Conservation (phyloP, 495 filamentous ascomycete genomes). For the Mytilinidion resinicola region DNA sequence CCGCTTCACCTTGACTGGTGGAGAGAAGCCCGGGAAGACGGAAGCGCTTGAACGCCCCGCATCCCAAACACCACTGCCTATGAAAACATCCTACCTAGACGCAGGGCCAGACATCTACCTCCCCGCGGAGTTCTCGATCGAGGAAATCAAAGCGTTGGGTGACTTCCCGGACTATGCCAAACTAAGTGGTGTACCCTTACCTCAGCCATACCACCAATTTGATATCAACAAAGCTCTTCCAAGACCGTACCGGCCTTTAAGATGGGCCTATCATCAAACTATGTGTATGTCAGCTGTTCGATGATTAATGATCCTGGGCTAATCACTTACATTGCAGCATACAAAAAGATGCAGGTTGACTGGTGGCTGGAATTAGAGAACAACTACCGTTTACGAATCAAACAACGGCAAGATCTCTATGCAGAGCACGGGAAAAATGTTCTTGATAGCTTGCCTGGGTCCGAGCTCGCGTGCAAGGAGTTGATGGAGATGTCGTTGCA, state of each 20-base stretch:
- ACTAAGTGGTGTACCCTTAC: constrained; percentile 73
- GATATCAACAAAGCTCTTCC: constrained; percentile 36
- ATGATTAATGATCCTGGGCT: constrained; percentile 7
- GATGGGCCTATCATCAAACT: constrained; percentile 87
- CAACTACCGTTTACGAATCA: constrained; percentile 62
- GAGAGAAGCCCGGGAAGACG: background rate
- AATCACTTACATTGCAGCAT: constrained; percentile 46
- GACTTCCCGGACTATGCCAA: constrained; percentile 78
- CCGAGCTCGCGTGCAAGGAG: constrained; percentile 78
- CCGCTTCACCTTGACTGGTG: constrained; percentile 40
- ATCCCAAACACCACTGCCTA: constrained; percentile 8
- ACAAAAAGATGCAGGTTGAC: constrained; percentile 73
- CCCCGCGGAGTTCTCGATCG: constrained; percentile 55
- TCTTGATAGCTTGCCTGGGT: constrained; percentile 66
- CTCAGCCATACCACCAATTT: constrained; percentile 58
- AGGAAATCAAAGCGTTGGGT: constrained; percentile 67
- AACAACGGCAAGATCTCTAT: constrained; percentile 66
- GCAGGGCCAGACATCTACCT: constrained; percentile 42
- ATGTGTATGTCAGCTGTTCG: constrained; percentile 62
- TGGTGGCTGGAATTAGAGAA: constrained; percentile 91
- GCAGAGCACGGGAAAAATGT: constrained; percentile 56
- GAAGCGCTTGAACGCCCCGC: background rate
- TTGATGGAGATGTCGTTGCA: constrained; percentile 85
- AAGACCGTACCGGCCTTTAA: constrained; percentile 59
- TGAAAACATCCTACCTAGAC: constrained; percentile 20